Base-by-base conservation (phyloP, 1,284 basidiomycete species). In the Porphyrellus sp. region DNA sequence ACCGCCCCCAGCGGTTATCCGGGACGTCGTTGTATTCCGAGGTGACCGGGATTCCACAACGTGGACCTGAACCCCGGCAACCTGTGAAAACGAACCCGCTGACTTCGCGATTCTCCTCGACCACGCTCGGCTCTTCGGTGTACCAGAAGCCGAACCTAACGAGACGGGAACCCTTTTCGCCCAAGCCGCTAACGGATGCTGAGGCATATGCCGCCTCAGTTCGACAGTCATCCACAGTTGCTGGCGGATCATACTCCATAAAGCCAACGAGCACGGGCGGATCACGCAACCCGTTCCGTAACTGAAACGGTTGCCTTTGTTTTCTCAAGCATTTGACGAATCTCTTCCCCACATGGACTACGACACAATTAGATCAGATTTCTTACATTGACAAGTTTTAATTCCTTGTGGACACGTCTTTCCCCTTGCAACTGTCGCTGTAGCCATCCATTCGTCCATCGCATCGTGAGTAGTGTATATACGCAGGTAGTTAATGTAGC, bases 21-120 rank as follows among this genome's bases (percentile, higher is more conserved):
- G 72, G 75, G 25, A 74, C 75, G 21, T 88, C 85, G 42, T 59
- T 89, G 34, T 90, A 84, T 67, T 82, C 86, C 44, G 79, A 85
- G 63, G 63, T 83, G 47, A 89, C 85, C 5, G 86, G 86, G 18
- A 63, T 75, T 46, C 81, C 80, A 46, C 76, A 79, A 28, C 72
- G 73, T 23, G 76, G 72, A 30, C 81, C 86, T 5, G 83, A 87
- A 60, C 80, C 85, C 20, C 76, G 85, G n/a, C 79, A 84, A 68
- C 85, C 86, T 27, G 74, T 87, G 54, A 77, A 74, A 64, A 74
- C 75, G 56, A 75, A 77, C 53, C 63, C 69, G 42, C 60, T 75
- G 51, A 64, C 68, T 4, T 77, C 72, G 58, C 71, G 76, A 45
- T 78, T 77, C 64, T 80, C 78, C 25, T 61, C 63, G n/a, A 75